Evolutionary conservation across 441 rosid genomes (phyloP).

Genomic region (Euphorbia corollata): DNA sequence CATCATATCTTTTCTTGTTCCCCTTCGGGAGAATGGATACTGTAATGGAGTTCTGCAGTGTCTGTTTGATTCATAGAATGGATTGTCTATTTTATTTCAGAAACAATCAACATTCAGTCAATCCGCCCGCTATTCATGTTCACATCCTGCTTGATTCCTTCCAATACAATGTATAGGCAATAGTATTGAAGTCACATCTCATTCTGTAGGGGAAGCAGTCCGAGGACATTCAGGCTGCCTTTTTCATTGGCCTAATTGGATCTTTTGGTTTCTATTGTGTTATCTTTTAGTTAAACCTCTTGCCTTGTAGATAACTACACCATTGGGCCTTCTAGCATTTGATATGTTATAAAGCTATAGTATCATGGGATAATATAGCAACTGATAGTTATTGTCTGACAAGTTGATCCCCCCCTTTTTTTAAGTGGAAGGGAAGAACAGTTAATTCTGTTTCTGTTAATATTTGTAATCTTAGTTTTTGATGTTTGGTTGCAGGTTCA

Average conservation of each 20-base stretch:
- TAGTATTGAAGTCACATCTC: background rate
- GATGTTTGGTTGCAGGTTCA: slow-evolving; percentile 55
- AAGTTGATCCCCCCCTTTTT: background rate
- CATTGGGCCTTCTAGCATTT: background rate
- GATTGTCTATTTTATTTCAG: background rate
- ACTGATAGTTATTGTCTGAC: background rate
- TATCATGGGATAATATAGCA: background rate
- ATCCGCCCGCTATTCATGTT: background rate
- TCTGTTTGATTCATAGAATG: background rate
- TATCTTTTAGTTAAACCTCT: background rate
- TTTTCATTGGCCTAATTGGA: slow-evolving; percentile 7
- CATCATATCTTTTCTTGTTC: background rate
- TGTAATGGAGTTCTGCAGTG: background rate
- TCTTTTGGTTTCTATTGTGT: background rate
- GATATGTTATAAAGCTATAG: background rate
- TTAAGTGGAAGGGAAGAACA: background rate
- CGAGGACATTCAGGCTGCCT: slow-evolving; percentile 2
- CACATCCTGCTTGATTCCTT: background rate
- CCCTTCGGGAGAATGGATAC: background rate
- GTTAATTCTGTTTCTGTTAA: slow-evolving; percentile 1
- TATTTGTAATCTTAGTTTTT: slow-evolving; percentile 19
- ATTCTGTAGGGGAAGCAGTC: background rate
- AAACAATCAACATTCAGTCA: background rate
- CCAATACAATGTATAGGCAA: background rate
- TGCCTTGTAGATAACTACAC: background rate